Base-by-base conservation (phyloP, 345 rosid species). In the Eucalyptus erythrocorys region DNA sequence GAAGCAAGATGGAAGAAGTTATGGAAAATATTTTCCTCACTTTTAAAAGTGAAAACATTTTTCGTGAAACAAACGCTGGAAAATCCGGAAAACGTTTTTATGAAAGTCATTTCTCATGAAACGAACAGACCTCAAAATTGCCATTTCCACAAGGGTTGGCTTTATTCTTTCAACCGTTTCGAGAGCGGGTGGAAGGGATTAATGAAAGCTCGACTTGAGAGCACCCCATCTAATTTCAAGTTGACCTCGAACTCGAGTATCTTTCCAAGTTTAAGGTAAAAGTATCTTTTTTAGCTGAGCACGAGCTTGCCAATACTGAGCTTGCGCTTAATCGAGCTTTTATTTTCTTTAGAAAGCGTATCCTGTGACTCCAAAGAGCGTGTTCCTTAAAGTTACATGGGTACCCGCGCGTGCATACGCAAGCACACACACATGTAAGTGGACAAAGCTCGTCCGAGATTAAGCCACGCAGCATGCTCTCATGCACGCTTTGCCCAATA, bases 41-140 rank as follows among this genome's bases (percentile, higher is more conserved):
- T 49, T 49, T 49, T 49, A 49, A 49, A 49, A 3, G 3, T 49
- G 19, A 49, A 49, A 49, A 49, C 0, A 16, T 49, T 49, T 49
- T 49, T 6, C 7, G 7, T 49, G 15, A 49, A 49, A 49, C 0
- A 0, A 49, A 49, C 7, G 15, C 1, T 49, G 19, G 0, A 49
- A 49, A 49, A 49, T 49, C 3, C 3, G 0, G 0, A 49, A 49
- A 49, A 6, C 0, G 1, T 49, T 16, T 49, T 49, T 1, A 0
- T 15, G 13, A 0, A 49, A 49, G 0, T 16, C 7, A 49, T 49
- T 49, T 49, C 15, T 3, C 51, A 0, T 15, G 3, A 49, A 49
- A 49, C 1, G 1, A 49, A 49, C 7, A 1, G 1, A 49, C n/a
- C n/a, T 27, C 82, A 10, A 37, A 76, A 76, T 37, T 76, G 45